Percentiles rank a stretch among this genome's conserved stretches.
These are phyloP conservation scores for Yamadazyma akitaensis DNA, from an alignment of 805 yeast genomes.

Conservation along the genomic window DNA sequence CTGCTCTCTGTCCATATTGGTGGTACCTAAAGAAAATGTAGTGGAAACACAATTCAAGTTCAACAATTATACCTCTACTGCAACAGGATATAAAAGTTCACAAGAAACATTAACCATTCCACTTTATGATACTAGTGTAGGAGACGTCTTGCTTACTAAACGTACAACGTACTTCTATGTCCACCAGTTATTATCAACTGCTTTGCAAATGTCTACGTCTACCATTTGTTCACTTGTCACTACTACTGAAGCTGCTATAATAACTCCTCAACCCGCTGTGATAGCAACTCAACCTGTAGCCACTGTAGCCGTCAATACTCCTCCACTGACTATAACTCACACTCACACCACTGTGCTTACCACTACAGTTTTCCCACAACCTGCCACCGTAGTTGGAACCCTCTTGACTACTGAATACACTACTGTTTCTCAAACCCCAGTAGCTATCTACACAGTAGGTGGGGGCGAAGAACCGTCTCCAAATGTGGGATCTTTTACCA, in stretches of 20 bases:
- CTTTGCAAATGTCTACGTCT: neutral
- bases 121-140: slow-evolving; percentile 1
- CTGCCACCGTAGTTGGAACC: neutral
- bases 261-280: neutral
- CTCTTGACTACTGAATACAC: neutral
- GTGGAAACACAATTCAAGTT: slow-evolving; percentile 4
- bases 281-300: neutral
- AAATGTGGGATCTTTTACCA: neutral
- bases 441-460: neutral
- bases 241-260: neutral
- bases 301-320: neutral
- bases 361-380: neutral
- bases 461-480: neutral
- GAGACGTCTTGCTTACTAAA: neutral
- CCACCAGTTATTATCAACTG: neutral
- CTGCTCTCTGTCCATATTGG: neutral
- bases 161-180: neutral
- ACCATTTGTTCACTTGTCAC: neutral
- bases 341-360: neutral
- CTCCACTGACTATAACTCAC: neutral
- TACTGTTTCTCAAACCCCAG: neutral
- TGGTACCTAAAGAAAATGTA: neutral
- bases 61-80: slow-evolving; percentile 2
- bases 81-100: neutral
- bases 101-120: neutral